These are phyloP conservation scores for Leccinum ochraceum DNA, from an alignment of 768 basidiomycete genomes.

Conservation along the genomic window DNA sequence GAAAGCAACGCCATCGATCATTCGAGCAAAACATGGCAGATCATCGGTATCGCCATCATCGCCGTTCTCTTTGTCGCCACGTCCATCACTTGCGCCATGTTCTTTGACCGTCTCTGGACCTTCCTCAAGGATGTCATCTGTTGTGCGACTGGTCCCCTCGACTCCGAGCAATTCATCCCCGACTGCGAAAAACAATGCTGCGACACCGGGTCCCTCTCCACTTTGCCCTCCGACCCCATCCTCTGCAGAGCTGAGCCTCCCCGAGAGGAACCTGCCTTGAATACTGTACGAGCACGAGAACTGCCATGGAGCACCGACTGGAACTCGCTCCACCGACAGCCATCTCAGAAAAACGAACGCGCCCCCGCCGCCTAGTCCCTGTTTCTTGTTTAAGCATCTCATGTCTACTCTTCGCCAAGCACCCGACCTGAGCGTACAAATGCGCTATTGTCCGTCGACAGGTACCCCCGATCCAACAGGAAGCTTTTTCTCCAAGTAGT, in stretches of 20 bases:
- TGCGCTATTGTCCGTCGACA: constrained; percentile 3
- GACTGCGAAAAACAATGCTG: constrained; percentile 66
- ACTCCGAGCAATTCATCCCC: constrained; percentile 57
- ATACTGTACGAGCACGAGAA: constrained; percentile 17
- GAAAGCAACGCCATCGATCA: constrained; percentile 32
- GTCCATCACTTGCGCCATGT: constrained; percentile 57
- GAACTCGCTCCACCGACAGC: constrained; percentile 22
- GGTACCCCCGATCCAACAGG: constrained; percentile 13
- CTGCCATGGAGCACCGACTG: constrained; percentile 28
- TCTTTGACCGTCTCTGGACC: constrained; percentile 72
- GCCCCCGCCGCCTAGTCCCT: constrained; percentile 4
- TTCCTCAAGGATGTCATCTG: constrained; percentile 54
- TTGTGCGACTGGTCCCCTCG: constrained; percentile 35
- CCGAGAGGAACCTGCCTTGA: not conserved
- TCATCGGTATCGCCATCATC: constrained; percentile 67
- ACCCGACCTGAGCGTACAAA: constrained; percentile 1
- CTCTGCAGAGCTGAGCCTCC: constrained; percentile 3
- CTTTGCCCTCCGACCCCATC: constrained; percentile 5
- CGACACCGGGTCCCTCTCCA: constrained; percentile 36
- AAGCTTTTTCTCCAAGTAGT: constrained; percentile 50
- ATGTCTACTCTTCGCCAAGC: not conserved
- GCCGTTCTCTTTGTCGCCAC: constrained; percentile 59
- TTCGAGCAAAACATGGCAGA: constrained; percentile 60
- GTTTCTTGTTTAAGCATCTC: not conserved
- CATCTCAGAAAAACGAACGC: constrained; percentile 20